phyloP scores from a whole-genome alignment of 2,329 filamentous ascomycete species.

The Neofusicoccum umdonicola region DNA sequence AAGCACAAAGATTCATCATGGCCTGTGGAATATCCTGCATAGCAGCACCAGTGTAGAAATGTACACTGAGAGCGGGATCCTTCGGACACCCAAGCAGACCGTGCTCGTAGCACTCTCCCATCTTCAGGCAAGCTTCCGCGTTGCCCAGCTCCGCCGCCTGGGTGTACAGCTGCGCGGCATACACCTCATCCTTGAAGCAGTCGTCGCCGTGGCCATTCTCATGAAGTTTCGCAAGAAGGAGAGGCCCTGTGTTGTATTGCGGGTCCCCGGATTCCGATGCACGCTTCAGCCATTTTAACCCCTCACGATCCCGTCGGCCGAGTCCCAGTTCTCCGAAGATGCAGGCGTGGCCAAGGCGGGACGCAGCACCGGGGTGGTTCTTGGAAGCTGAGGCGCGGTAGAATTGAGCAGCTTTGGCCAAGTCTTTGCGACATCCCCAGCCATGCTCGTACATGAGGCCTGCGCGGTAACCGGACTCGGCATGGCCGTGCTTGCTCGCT shows the following conservation, averaged over 20 bases:
- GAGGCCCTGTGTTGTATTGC: slow-evolving; percentile 91
- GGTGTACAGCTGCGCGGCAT: slow-evolving; percentile 91
- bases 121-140: slow-evolving; percentile 76
- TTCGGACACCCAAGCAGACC: slow-evolving; percentile 82
- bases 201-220: slow-evolving; percentile 93
- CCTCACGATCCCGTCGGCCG: slow-evolving; percentile 81
- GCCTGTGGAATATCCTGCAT: slow-evolving; percentile 78
- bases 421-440: slow-evolving; percentile 90
- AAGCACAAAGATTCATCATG: slow-evolving; percentile 98
- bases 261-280: slow-evolving; percentile 83
- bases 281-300: slow-evolving; percentile 93
- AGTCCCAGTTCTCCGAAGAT: slow-evolving; percentile 83
- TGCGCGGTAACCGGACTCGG: slow-evolving; percentile 90
- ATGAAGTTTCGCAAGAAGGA: slow-evolving; percentile 83
- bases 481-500: slow-evolving; percentile 94
- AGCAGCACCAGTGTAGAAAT: slow-evolving; percentile 94
- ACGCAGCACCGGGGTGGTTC: slow-evolving; percentile 92
- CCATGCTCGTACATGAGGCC: slow-evolving; percentile 97
- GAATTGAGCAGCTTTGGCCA: slow-evolving; percentile 89
- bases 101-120: slow-evolving; percentile 97
- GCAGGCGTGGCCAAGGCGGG: slow-evolving; percentile 86
- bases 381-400: slow-evolving; percentile 88
- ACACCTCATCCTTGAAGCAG: slow-evolving; percentile 77
- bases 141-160: slow-evolving; percentile 92
- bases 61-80: slow-evolving; percentile 89